Conservation (phyloP, 2,329 filamentous ascomycete genomes). For the Paecilomyces fulvus region DNA sequence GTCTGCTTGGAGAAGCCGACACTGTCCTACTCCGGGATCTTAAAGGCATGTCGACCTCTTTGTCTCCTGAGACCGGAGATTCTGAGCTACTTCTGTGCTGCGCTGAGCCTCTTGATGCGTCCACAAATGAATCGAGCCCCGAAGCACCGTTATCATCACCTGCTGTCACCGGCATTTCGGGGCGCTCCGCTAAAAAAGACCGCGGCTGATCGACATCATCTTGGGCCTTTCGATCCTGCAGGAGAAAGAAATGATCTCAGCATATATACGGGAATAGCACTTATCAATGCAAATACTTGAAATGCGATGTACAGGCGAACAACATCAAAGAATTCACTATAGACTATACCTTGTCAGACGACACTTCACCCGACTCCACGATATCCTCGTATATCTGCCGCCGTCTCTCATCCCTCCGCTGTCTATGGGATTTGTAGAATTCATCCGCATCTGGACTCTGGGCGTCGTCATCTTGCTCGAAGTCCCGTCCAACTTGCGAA, state of each 20-base stretch:
- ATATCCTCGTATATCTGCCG: constrained; percentile 30
- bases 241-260: constrained; percentile 22
- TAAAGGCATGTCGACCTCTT: constrained; percentile 15
- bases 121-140: constrained; percentile 23
- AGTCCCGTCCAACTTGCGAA: constrained; percentile 40
- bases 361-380: constrained; percentile 22
- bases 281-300: constrained; percentile 13
- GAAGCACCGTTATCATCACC: constrained; percentile 37
- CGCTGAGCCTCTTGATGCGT: constrained; percentile 8
- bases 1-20: constrained; percentile 6
- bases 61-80: constrained; percentile 22
- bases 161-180: constrained; percentile 46
- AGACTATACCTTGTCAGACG: constrained; percentile 33
- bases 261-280: constrained; percentile 18
- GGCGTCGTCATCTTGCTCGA: constrained; percentile 26
- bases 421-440: constrained; percentile 23
- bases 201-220: constrained; percentile 33
- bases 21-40: constrained; percentile 27
- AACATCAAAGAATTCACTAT: constrained; percentile 19
- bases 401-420: constrained; percentile 27
- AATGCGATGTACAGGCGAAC: constrained; percentile 1
- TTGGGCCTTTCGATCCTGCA: constrained; percentile 24
- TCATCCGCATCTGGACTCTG: constrained; percentile 30
- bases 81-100: constrained; percentile 25
- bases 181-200: constrained; percentile 59